Conservation (phyloP, 306 rosid species). For the Medicago arabica region DNA sequence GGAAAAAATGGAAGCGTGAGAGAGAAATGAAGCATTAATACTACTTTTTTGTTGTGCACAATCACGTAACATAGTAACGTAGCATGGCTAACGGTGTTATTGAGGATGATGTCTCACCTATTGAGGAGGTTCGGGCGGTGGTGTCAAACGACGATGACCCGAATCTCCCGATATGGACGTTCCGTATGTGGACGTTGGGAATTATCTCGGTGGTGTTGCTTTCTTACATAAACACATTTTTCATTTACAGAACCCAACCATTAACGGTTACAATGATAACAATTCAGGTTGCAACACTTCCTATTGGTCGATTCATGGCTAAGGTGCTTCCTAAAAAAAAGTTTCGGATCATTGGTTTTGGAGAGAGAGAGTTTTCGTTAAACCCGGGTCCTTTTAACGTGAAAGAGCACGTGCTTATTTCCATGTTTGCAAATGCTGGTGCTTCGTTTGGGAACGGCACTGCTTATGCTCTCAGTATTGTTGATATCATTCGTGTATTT, state of each 20-base stretch:
- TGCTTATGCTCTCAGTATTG: conserved; percentile 69
- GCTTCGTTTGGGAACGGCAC: conserved; percentile 59
- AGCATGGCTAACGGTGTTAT: background rate
- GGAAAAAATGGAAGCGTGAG: background rate
- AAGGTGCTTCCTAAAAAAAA: conserved; percentile 45
- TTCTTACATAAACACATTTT: conserved; percentile 73
- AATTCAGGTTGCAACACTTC: conserved; percentile 69
- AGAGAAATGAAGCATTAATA: no score
- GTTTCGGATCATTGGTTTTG: conserved; percentile 46
- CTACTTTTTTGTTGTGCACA: background rate
- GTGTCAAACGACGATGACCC: conserved; percentile 64
- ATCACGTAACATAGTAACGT: background rate
- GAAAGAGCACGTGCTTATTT: conserved; percentile 78
- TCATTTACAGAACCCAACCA: conserved; percentile 61
- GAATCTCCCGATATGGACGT: conserved; percentile 70
- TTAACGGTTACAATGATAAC: conserved; percentile 56
- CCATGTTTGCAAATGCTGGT: conserved; percentile 76
- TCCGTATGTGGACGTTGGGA: conserved; percentile 81
- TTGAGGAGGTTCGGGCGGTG: conserved; percentile 63
- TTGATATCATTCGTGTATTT: conserved; percentile 58
- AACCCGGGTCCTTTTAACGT: conserved; percentile 79
- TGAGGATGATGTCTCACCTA: conserved; percentile 56
- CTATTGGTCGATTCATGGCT: conserved; percentile 68
- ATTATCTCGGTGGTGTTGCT: conserved; percentile 53
- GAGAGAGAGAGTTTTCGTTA: conserved; percentile 46